Base-by-base conservation (phyloP, 2,329 filamentous ascomycete genomes). In the Diaporthe eres region DNA sequence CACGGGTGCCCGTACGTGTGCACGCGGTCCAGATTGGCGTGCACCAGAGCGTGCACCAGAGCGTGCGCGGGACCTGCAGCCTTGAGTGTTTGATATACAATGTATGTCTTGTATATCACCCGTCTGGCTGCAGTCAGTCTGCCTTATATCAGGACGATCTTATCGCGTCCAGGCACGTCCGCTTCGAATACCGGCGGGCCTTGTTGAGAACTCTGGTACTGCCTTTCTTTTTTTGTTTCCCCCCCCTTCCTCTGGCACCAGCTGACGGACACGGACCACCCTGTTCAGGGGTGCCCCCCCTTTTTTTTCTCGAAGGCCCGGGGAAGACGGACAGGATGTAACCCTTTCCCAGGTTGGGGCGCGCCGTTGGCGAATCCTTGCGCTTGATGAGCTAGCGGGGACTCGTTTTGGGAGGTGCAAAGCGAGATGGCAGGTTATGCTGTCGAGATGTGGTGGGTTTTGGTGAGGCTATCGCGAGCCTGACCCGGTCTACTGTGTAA, bases 321-420 rank as follows among this genome's bases (percentile, higher is more conserved):
- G 65, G 65, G 65, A 68, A 68, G 65, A 68, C 65, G 65, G 65
- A 53, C 31, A 42, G 65, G 47, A 65, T 68, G 65, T 22, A 68
- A 53, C 65, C 65, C 65, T 68, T 53, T 37, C 47, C 65, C 47
- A 51, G 65, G 31, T 17, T 15, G 9, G 34, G 10, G 31, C 9
- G 53, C 53, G 55, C 34, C 37, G 57, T 60, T n/a, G 47, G 31
- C 47, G 65, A n/a, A 68, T 53, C 65, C 65, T 25, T 68, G 65
- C 60, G 60, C 42, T 15, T 47, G 39, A 65, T 9, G 58, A 22
- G 47, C 19, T 7, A 25, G 44, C 47, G 65, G 31, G 65, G 25
- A n/a, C 44, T 68, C 49, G 25, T 39, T 39, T 68, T 68, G 47
- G n/a, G 47, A 17, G 10, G 42, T 51, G 61, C 28, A 68, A 39